Conservation (phyloP, 2,329 filamentous ascomycete genomes). For the Chaetomiaceae sp. region DNA sequence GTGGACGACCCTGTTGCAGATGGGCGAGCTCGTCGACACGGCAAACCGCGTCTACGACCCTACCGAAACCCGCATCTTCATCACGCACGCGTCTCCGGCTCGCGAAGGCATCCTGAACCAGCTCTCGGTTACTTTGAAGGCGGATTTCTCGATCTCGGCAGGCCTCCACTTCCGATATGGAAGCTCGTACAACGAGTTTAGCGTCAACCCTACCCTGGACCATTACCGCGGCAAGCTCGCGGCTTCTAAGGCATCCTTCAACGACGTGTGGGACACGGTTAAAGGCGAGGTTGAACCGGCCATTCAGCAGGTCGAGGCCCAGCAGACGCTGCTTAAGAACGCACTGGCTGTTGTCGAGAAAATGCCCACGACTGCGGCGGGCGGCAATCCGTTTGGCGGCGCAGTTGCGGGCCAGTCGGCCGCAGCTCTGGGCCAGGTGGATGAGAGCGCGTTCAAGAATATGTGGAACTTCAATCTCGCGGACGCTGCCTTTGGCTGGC, state of each 20-base stretch:
- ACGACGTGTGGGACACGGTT: conserved; percentile 98
- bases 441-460: conserved; percentile 99
- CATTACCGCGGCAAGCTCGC: conserved; percentile 98
- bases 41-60: conserved; percentile 98
- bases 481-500: conserved; percentile 93
- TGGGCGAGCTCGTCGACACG: conserved; percentile 96
- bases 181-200: conserved; percentile 99
- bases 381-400: conserved; percentile 94
- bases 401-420: conserved; percentile 61
- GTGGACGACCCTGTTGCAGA: conserved; percentile 98
- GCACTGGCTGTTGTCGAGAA: conserved; percentile 92
- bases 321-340: conserved; percentile 86
- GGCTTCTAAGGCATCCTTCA: conserved; percentile 96
- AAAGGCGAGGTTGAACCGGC: conserved; percentile 93
- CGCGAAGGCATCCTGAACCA: conserved; percentile 96
- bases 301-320: conserved; percentile 87
- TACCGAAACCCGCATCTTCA: conserved; percentile 91
- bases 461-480: conserved; percentile 99
- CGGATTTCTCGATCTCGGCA: conserved; percentile 96
- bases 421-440: conserved; percentile 76
- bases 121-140: conserved; percentile 93
- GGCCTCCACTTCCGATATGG: conserved; percentile 98
- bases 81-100: conserved; percentile 94
- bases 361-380: conserved; percentile 93
- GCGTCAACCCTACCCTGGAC: conserved; percentile 94